Base-by-base conservation (phyloP, 805 yeast genomes). In the Metschnikowia cerradonensis region DNA sequence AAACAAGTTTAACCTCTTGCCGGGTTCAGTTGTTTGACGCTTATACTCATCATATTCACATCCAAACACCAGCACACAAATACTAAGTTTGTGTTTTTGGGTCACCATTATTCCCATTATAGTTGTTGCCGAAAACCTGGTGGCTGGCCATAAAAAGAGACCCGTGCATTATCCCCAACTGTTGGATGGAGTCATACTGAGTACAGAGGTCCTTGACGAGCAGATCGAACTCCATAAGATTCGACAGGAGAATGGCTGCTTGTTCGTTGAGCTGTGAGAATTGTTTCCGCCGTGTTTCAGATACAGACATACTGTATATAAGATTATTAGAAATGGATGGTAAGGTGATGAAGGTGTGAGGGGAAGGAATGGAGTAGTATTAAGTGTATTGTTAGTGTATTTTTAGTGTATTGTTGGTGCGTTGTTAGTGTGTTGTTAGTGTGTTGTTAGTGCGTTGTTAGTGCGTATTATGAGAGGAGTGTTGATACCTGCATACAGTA, bases 121-220 rank as follows among this genome's bases (percentile, higher is more conserved):
- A 52, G 37, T 49, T 51, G 47, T 63, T 65, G 34, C 70, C 77
- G 55, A 71, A 72, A 17, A 72, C 76, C 4, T 67, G 62, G 55
- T 71, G 72, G 54, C 74, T 66, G 11, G 77, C 77, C 75, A 71
- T 71, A 51, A 72, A 71, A 52, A 82, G 64, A 11, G 80, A 67
- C 2, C 84, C 85, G 53, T 82, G 87, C 59, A 79, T 68, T 44
- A 79, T 71, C 3, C 86, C 88, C 37, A 83, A 63, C 50, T 73
- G 70, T 57, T 79, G 75, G 33, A 83, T 79, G 22, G 73, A 67
- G 51, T 76, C 72, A 36, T 77, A 81, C 57, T 83, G 88, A 20
- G 72, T 70, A 7, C 77, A 66, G 3, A 86, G 79, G 8, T 77
- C 77, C 37, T 71, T 68, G 32, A 83, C 61, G 51, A 81, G 63